Conservation (phyloP, 768 basidiomycete genomes). For the Cyclocybe cylindracea region DNA sequence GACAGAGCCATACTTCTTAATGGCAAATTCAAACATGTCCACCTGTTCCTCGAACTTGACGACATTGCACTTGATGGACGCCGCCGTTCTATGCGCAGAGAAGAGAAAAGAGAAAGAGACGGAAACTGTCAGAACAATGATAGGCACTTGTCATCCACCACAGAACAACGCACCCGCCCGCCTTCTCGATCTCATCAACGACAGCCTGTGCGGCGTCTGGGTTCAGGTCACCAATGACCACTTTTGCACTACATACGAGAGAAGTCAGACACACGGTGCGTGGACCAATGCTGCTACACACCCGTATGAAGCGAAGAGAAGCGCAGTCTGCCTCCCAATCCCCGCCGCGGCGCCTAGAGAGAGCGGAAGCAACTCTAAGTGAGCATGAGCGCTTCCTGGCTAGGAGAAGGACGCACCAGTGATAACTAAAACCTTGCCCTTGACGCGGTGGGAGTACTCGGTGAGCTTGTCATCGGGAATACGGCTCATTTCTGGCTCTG, state of each 20-base stretch:
- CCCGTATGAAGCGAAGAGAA: conserved; percentile 55
- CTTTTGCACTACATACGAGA: conserved; percentile 42
- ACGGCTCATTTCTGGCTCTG: conserved; percentile 34
- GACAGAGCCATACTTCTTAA: conserved; percentile 46
- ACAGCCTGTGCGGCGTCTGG: conserved; percentile 37
- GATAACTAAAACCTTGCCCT: conserved; percentile 51
- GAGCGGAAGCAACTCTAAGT: neutral
- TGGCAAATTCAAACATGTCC: conserved; percentile 50
- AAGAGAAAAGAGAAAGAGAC: neutral
- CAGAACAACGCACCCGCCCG: conserved; percentile 41
- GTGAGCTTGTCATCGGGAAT: conserved; percentile 50
- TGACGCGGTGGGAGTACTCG: conserved; percentile 38
- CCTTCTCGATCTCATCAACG: conserved; percentile 37
- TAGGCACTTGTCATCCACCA: neutral
- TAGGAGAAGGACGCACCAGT: conserved; percentile 38
- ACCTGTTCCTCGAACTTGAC: conserved; percentile 55
- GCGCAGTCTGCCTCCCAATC: conserved; percentile 53
- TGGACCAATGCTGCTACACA: conserved; percentile 19
- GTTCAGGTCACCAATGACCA: conserved; percentile 57
- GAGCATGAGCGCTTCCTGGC: neutral
- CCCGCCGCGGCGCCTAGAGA: conserved; percentile 49
- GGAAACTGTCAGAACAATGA: neutral
- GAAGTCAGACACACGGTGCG: neutral
- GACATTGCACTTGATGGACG: conserved; percentile 49
- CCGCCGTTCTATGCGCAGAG: conserved; percentile 36